Evolutionary conservation across 2,329 filamentous ascomycete species (phyloP).

Genomic region (Plectosphaerella cucumerina): DNA sequence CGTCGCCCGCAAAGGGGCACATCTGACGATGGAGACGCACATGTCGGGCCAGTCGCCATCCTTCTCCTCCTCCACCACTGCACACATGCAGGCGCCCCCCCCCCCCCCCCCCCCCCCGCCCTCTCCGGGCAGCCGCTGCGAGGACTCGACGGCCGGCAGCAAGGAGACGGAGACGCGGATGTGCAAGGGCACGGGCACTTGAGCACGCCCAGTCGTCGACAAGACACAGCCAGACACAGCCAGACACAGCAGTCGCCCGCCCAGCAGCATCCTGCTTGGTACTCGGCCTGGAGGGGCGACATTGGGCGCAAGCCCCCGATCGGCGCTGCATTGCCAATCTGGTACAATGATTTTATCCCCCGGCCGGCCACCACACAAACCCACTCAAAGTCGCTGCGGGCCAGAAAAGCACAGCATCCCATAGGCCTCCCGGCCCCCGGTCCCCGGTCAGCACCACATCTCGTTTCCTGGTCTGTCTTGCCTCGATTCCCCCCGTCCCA

Average conservation of each 20-base stretch:
- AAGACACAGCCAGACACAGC: neutral
- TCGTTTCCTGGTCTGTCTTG: slow-evolving; percentile 8
- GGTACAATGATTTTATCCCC: slow-evolving; percentile 1
- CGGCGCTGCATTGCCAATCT: slow-evolving; percentile 2
- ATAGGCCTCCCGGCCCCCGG: slow-evolving; percentile 2
- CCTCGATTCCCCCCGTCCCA: slow-evolving; percentile 7
- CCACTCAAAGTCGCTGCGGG: neutral
- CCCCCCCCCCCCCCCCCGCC: too few species aligned
- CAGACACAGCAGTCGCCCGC: neutral
- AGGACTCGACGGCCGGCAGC: too few species aligned
- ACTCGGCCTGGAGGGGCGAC: neutral
- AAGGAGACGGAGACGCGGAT: neutral
- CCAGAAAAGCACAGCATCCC: neutral
- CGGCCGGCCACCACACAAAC: neutral
- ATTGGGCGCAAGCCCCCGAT: neutral
- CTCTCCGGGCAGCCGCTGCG: too few species aligned
- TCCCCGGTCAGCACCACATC: slow-evolving; percentile 9
- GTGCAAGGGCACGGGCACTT: too few species aligned
- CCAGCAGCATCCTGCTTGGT: neutral
- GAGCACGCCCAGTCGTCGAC: neutral
- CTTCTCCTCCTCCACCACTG: too few species aligned
- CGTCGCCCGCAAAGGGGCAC: too few species aligned
- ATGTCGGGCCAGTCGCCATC: too few species aligned
- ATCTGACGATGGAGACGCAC: too few species aligned
- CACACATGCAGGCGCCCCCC: too few species aligned